Conservation (phyloP, 1,284 basidiomycete species). For the Tremellales sp. region DNA sequence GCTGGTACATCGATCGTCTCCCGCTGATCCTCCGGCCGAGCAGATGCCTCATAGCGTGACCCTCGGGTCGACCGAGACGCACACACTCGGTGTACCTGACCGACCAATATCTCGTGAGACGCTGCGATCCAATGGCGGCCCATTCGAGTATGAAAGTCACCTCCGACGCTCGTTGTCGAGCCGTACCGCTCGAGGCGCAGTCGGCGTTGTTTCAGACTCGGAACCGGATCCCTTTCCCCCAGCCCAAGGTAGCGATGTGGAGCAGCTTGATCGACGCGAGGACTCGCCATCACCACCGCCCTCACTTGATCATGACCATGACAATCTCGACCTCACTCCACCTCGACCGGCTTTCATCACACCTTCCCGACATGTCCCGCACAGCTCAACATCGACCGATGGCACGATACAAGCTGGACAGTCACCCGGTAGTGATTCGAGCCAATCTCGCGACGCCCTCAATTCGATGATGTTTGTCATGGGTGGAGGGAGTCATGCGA, state of each 20-base stretch:
- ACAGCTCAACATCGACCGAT: constrained; percentile 32
- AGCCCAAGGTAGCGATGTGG: not conserved
- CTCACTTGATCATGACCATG: not conserved
- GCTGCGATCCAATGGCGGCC: constrained; percentile 31
- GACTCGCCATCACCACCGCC: not conserved
- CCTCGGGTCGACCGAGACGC: constrained; percentile 1
- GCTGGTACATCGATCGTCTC: constrained; percentile 5
- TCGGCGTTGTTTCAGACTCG: constrained; percentile 7
- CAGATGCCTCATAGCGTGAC: not conserved
- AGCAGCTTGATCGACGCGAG: not conserved
- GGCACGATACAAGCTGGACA: constrained; percentile 19
- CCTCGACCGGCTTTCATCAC: constrained; percentile 21
- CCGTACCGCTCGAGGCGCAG: constrained; percentile 32
- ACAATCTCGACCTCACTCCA: constrained; percentile 9
- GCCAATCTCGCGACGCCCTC: constrained; percentile 16
- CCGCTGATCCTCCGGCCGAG: constrained; percentile 1
- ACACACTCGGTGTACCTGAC: constrained; percentile 20
- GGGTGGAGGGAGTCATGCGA: constrained; percentile 7
- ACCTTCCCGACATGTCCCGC: constrained; percentile 19
- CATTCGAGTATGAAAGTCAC: constrained; percentile 44
- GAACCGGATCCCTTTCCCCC: constrained; percentile 11
- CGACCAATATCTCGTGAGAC: constrained; percentile 37
- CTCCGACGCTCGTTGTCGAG: constrained; percentile 37
- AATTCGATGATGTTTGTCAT: constrained; percentile 36
- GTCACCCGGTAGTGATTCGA: constrained; percentile 23